A percentile compares a stretch with the other conserved stretches of the same genome.
These are phyloP conservation scores for Haematococcus lacustris DNA, from an alignment of 139 green algal species.

Conservation along the genomic window DNA sequence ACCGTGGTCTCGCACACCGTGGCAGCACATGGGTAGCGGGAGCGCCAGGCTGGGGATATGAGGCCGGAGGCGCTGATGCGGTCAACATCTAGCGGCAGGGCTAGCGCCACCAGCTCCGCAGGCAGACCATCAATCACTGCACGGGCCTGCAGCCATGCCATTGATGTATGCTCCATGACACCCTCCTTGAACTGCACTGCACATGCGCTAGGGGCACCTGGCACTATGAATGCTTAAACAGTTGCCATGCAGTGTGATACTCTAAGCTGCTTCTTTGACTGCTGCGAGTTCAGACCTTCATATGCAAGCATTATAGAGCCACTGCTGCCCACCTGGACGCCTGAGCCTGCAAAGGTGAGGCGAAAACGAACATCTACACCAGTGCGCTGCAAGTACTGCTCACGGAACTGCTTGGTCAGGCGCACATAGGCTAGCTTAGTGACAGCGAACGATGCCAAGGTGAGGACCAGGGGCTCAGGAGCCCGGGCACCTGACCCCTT, in stretches of 20 bases:
- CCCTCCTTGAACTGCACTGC: not conserved
- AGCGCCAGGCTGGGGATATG: constrained; percentile 44
- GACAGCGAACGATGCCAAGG: constrained; percentile 47
- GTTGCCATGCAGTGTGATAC: not conserved
- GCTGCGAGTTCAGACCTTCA: not conserved
- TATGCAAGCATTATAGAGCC: not conserved
- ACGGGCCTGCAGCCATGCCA: constrained; percentile 36
- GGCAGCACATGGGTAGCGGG: constrained; percentile 22
- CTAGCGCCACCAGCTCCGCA: constrained; percentile 68
- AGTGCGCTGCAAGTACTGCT: constrained; percentile 43
- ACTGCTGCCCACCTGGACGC: constrained; percentile 48
- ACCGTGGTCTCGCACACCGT: constrained; percentile 43
- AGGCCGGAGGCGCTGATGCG: constrained; percentile 65
- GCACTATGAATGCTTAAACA: not conserved
- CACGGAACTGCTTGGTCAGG: constrained; percentile 56
- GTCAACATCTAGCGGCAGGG: constrained; percentile 72
- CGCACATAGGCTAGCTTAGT: constrained; percentile 21
- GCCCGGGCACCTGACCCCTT: too few relatives aligned
- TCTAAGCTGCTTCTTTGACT: not conserved
- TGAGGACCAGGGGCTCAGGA: constrained; percentile 80
- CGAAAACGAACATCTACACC: constrained; percentile 59
- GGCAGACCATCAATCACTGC: constrained; percentile 75
- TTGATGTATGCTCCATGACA: not conserved
- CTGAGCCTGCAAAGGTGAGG: constrained; percentile 67
- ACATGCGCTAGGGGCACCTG: not conserved